Evolutionary conservation across 192 early-diverging fungal species (phyloP).

Genomic region (Podila epigama): DNA sequence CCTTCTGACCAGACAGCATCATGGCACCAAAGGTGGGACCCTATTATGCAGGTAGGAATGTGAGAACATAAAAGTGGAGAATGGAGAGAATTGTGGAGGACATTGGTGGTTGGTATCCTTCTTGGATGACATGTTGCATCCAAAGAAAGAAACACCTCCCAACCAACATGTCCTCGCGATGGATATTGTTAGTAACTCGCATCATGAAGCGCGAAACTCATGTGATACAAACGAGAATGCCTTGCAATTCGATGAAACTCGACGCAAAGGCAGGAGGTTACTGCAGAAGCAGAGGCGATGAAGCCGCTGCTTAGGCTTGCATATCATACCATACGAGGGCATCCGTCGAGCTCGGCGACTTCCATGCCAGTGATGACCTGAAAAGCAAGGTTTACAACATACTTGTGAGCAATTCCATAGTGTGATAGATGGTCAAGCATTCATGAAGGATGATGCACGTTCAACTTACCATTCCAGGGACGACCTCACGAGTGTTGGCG

Average conservation of each 20-base stretch:
- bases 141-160: too few species aligned
- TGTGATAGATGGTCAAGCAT: not conserved
- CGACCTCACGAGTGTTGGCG: slow-evolving; percentile 69
- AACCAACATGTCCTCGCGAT: not conserved
- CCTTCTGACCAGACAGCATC: slow-evolving; percentile 74
- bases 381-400: not conserved
- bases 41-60: slow-evolving; percentile 21
- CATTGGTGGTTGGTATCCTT: not conserved
- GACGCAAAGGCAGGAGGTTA: too few species aligned
- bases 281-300: too few species aligned
- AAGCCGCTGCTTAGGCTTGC: too few species aligned
- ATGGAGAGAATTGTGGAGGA: not conserved
- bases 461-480: slow-evolving; percentile 66
- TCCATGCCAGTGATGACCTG: slow-evolving; percentile 69
- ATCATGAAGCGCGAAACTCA: not conserved
- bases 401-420: not conserved
- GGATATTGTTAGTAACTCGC: not conserved
- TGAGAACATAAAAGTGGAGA: not conserved
- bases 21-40: slow-evolving; percentile 64
- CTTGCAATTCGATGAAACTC: too few species aligned
- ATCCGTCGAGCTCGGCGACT: slow-evolving; percentile 72
- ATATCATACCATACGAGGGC: slow-evolving; percentile 70
- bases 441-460: not conserved
- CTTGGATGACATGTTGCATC: not conserved
- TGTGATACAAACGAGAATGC: not conserved